Conservation (phyloP, 2,329 filamentous ascomycete species). For the Ophiocordyceps robertsii region DNA sequence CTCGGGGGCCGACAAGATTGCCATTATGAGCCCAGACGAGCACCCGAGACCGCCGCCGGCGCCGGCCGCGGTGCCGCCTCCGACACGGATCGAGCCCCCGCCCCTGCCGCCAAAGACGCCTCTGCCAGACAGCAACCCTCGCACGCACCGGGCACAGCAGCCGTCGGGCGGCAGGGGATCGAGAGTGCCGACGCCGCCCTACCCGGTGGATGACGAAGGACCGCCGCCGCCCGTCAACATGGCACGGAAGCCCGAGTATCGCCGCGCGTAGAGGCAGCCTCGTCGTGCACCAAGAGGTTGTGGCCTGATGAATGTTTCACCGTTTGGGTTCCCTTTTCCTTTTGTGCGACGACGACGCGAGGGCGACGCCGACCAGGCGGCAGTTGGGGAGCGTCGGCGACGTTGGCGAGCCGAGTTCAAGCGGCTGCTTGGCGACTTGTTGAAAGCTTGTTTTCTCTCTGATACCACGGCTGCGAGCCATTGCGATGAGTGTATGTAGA, state of each 20-base stretch:
- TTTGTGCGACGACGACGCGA: too few relatives aligned
- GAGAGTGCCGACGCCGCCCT: conserved; percentile 44
- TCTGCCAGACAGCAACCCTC: conserved; percentile 34
- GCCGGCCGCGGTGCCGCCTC: conserved; percentile 16
- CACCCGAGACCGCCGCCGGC: conserved; percentile 27
- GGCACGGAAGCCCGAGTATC: conserved; percentile 39
- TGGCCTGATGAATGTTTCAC: too few relatives aligned
- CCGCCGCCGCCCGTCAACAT: conserved; percentile 77
- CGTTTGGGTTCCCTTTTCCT: too few relatives aligned
- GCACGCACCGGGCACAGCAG: conserved; percentile 11
- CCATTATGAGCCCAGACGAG: conserved; percentile 47
- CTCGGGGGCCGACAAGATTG: conserved; percentile 55
- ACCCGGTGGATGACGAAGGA: conserved; percentile 66
- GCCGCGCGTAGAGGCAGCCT: not conserved
- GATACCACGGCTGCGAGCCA: too few relatives aligned
- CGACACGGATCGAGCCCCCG: conserved; percentile 43
- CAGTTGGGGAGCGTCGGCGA: too few relatives aligned
- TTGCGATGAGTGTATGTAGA: too few relatives aligned
- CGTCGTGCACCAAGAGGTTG: too few relatives aligned
- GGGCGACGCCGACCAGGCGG: too few relatives aligned
- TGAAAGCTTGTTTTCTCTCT: too few relatives aligned
- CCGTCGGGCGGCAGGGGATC: conserved; percentile 18
- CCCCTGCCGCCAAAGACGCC: conserved; percentile 69
- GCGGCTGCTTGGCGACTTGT: too few relatives aligned
- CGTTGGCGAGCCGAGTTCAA: too few relatives aligned